Evolutionary conservation across 2,329 filamentous ascomycete species (phyloP).

Genomic region (Pseudopyricularia javanii): DNA sequence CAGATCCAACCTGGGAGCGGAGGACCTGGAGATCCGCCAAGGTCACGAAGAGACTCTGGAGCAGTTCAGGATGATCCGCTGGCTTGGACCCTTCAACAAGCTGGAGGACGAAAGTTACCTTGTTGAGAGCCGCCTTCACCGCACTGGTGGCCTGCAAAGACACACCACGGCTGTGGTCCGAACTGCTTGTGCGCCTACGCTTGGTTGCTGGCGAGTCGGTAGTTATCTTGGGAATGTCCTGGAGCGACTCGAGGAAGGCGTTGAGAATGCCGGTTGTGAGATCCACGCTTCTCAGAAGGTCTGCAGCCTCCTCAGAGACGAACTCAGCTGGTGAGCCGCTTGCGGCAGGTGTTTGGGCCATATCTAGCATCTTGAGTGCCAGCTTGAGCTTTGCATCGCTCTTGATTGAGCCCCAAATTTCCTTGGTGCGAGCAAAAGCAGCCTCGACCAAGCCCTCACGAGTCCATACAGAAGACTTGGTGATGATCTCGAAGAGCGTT

Average conservation of each 20-base stretch:
- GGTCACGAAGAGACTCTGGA: slow-evolving; percentile 69
- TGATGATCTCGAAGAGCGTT: slow-evolving; percentile 34
- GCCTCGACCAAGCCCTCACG: slow-evolving; percentile 46
- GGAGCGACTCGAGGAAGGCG: slow-evolving; percentile 61
- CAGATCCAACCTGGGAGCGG: slow-evolving; percentile 67
- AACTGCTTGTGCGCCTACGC: slow-evolving; percentile 65
- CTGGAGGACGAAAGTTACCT: slow-evolving; percentile 78
- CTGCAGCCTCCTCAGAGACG: slow-evolving; percentile 49
- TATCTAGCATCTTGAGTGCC: slow-evolving; percentile 49
- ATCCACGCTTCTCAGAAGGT: slow-evolving; percentile 61
- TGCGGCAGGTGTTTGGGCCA: slow-evolving; percentile 22
- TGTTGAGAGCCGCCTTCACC: slow-evolving; percentile 55
- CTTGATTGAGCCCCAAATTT: slow-evolving; percentile 64
- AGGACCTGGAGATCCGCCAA: slow-evolving; percentile 82
- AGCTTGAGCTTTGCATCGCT: slow-evolving; percentile 45
- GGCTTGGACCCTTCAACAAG: slow-evolving; percentile 72
- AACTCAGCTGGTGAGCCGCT: slow-evolving; percentile 27
- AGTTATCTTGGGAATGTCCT: slow-evolving; percentile 60
- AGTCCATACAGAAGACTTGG: slow-evolving; percentile 23
- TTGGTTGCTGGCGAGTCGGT: slow-evolving; percentile 65
- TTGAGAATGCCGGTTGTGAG: slow-evolving; percentile 62
- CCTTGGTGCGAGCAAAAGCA: slow-evolving; percentile 56
- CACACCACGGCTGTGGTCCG: slow-evolving; percentile 48
- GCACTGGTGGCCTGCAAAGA: slow-evolving; percentile 52
- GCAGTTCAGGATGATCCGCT: slow-evolving; percentile 61